Evolutionary conservation across 2,329 filamentous ascomycete species (phyloP), one percentile per base, ranked within the genome.

Genomic region (Colletotrichum aenigma): DNA sequence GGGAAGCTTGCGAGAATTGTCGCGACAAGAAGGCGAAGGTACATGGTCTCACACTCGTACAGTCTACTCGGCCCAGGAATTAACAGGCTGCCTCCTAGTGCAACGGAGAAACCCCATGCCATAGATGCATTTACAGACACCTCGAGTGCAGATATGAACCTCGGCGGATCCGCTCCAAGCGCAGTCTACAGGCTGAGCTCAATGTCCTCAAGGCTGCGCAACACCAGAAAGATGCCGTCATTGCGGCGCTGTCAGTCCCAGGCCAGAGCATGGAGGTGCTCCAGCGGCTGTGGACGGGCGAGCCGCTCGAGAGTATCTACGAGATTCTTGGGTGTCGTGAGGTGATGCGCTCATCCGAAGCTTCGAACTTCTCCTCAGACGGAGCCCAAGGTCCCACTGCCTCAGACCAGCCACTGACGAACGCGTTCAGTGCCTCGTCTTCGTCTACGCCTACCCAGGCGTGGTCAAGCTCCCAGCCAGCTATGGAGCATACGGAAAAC

Each of bases 21-120:
- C 71, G 48, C 7, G 43, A 36, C 15, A 58, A 74, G 32, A 65
- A 74, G 43, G 58, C 71, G 5, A 74, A 60, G 21, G 71, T 70
- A 52, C 2, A 18, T 28, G 4, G 10, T 1, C 4, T 28, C 36
- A 3, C 5, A 15, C 13, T 12, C 5, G 13, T 5, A 15, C 16
- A 26, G 15, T 2, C 3, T 10, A 4, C 9, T 6, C 34, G 8
- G n/a, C 16, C 32, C n/a, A 12, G 7, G 1, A 13, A 13, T 9
- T 71, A 6, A 71, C 52, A 7, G 2, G 5, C 7, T 18, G 15
- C 9, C 6, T 2, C 6, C 9, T 9, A 77, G 75, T 77, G 75
- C 21, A 61, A 77, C 26, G 72, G 75, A 6, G 58, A 32, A 36
- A 61, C 7, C 3, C 71, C 75, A 8, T 77, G 75, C 15, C 60